Base-by-base conservation (phyloP, 2,329 filamentous ascomycete genomes). In the Moelleriella libera region DNA sequence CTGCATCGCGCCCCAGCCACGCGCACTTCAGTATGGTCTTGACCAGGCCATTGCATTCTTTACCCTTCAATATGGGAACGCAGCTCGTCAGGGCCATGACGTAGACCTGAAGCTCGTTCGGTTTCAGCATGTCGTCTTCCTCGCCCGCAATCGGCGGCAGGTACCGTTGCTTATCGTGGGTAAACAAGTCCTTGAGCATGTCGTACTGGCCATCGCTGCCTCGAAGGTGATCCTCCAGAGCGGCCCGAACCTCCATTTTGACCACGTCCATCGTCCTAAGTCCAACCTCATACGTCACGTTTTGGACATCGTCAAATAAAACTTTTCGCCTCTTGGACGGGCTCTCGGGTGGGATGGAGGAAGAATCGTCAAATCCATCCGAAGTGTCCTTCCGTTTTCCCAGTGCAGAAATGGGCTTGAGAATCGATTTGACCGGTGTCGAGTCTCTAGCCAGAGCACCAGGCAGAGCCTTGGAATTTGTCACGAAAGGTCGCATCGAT, bases 1-100 rank as follows among this genome's bases (percentile, higher is more conserved):
- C 68, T 30, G 78, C 74, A 51, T 83, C 78, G 48, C 79, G 73
- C 8, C 77, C 80, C 37, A 82, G 66, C 81, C 81, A 85, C 34
- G 75, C 73, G 58, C 75, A 80, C 47, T 69, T 66, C n/a, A 84
- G 64, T 7, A 83, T 68, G 45, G 68, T 70, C 54, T 70, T 71
- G 49, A 84, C 71, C 30, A 85, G 65, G 5, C 72, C 73, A 28
- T 75, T 70, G 57, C 77, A 83, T 31, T 71, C 71, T 58, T 72
- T 74, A 53, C 76, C 72, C 51, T 70, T 70, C 32, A 85, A 65
- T 37, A 78, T 67, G n/a, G 78, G 75, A 6, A 76, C 70, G 54
- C 74, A 79, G 57, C 70, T 74, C 10, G 78, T 76, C 44, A 85
- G 67, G n/a, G 79, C 79, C 54, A 80, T 65, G 49, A 83, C 66